A percentile compares a stretch with the other conserved stretches of the same genome.
Conservation (phyloP, 176 grass and related monocot genomes). For the Aegilops bicornis region DNA sequence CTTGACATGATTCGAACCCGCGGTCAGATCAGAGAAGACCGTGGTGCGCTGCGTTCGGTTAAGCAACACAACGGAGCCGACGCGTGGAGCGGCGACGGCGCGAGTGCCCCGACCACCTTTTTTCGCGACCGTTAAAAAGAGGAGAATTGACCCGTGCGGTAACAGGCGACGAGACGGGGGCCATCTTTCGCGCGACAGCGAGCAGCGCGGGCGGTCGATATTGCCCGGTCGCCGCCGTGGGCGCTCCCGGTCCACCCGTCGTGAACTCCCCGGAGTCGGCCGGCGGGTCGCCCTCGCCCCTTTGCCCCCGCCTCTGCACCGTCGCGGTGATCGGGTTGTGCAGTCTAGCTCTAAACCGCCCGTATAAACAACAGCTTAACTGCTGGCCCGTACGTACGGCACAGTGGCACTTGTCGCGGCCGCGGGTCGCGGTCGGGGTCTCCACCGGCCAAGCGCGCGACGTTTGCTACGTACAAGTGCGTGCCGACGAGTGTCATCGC, state of each 20-base stretch:
- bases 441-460: not conserved
- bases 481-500: not conserved
- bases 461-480: not conserved
- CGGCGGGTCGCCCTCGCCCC: slow-evolving; percentile 6
- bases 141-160: no score
- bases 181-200: not conserved
- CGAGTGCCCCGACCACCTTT: no score
- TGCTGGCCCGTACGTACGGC: not conserved
- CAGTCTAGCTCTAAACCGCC: not conserved
- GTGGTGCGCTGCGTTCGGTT: not conserved
- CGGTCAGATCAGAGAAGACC: not conserved
- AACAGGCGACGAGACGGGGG: no score
- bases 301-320: not conserved
- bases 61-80: not conserved
- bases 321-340: not conserved
- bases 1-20: no score
- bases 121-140: no score
- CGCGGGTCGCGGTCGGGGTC: not conserved
- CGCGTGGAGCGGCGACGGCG: no score
- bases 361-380: not conserved
- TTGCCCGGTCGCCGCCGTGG: no score
- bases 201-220: no score
- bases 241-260: not conserved
- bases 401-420: not conserved
- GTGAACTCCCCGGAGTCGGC: not conserved